Conservation (phyloP, 192 early-diverging fungal genomes). For the Allomyces javanicus region DNA sequence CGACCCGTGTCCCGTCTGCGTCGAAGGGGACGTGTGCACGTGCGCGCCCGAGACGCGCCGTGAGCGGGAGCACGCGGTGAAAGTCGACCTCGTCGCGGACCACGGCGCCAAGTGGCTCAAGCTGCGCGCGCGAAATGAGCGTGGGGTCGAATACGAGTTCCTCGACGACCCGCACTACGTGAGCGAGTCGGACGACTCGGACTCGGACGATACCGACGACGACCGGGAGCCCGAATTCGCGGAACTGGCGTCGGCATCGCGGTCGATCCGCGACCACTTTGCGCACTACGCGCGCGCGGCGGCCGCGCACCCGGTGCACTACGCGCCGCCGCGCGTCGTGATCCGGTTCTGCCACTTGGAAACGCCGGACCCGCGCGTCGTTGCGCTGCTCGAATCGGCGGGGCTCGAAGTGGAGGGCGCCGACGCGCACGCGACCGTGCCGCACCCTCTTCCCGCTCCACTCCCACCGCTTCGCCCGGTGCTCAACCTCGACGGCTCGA, state of each 20-base stretch:
- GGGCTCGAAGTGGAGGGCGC: neutral
- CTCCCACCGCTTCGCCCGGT: neutral
- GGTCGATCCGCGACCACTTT: too few relatives aligned
- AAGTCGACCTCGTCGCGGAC: neutral
- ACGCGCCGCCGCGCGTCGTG: neutral
- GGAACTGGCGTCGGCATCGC: too few relatives aligned
- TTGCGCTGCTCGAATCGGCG: neutral
- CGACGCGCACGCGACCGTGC: neutral
- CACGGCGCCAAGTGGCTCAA: neutral
- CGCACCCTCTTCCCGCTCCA: neutral
- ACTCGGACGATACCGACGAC: neutral
- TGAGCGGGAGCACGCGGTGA: neutral
- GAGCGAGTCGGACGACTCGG: neutral
- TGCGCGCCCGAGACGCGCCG: neutral
- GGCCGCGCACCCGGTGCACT: neutral
- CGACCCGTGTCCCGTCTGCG: neutral
- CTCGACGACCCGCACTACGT: neutral
- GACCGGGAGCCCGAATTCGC: neutral
- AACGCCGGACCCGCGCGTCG: neutral
- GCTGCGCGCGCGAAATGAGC: neutral
- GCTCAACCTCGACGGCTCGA: neutral
- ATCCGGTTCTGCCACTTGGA: neutral
- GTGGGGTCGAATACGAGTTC: neutral
- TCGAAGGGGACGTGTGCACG: neutral
- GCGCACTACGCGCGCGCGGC: neutral